Evolutionary conservation across 2,329 filamentous ascomycete species (phyloP), one percentile per base, ranked within the genome.

Genomic region (Aureobasidium sp.): DNA sequence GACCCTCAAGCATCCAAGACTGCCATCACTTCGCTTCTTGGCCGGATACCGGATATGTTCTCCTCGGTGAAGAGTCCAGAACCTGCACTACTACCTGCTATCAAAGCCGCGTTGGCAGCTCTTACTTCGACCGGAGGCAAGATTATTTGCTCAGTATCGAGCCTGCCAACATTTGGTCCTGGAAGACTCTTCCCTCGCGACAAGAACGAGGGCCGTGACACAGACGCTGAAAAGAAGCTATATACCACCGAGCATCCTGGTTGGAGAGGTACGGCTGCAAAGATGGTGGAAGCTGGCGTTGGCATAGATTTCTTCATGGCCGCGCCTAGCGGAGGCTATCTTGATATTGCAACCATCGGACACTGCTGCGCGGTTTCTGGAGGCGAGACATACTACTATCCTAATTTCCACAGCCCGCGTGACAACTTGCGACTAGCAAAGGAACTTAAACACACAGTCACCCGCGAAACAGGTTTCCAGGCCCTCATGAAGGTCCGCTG

Each of bases 401-500:
- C 94, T 48, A 99, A 97, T 74, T 99, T 96, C 77, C 86, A 96
- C 63, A 86, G 88, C 8, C 89, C 89, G 9, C 85, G 94, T 41
- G 94, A 99, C 74, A 86, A 87, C 47, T 81, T 90, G 61, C 95
- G 93, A 77, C 77, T 99, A 42, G 88, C 87, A 2, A 83, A 88
- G 52, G 94, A 99, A 76, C 86, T 99, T 66, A 85, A 86, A 66
- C 93, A 97, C 70, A 86, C 90, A 0, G 85, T 97, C 34, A 91
- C 86, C 3, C 83, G 94, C 65, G 92, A 97, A 73, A 96, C 93
- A 49, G 94, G 94, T 27, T 97, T 90, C 78, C 93, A 97, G 75
- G 91, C 91, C 25, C 79, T 99, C 68, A 95, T 99, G 90, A 99
- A 99, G 79, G 93, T 99, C 62, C 88, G 94, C 65, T 99, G 94